A percentile compares a stretch with the other conserved stretches of the same genome.
Conservation (phyloP, 768 basidiomycete species). For the Leccinellum albellum region DNA sequence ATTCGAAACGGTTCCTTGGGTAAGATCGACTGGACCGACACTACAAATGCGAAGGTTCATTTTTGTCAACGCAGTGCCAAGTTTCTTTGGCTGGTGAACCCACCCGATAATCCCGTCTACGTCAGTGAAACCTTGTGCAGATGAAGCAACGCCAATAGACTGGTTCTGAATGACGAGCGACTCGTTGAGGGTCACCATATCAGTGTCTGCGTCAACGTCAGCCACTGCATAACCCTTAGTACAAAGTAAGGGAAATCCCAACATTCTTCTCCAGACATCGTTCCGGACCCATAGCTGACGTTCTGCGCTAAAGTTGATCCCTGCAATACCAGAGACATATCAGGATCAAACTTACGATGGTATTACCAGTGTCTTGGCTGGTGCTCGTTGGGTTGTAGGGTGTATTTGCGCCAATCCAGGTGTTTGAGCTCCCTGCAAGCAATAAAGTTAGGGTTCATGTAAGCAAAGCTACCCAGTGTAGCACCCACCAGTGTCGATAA, state of each 20-base stretch:
- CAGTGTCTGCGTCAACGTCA: slow-evolving; percentile 36
- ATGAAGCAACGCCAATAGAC: slow-evolving; percentile 45
- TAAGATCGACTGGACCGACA: slow-evolving; percentile 51
- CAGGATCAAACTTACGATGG: slow-evolving; percentile 28
- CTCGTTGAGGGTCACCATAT: slow-evolving; percentile 41
- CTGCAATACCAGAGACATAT: background rate
- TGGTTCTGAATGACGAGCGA: slow-evolving; percentile 44
- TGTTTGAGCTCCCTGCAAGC: slow-evolving; percentile 42
- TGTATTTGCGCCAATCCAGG: slow-evolving; percentile 53
- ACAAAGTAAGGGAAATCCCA: slow-evolving; percentile 1
- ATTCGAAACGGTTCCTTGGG: slow-evolving; percentile 39
- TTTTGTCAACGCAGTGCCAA: background rate
- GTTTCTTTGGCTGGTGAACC: background rate
- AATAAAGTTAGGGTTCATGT: background rate
- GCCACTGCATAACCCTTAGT: background rate
- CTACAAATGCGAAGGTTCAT: slow-evolving; percentile 18
- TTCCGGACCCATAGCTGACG: slow-evolving; percentile 53
- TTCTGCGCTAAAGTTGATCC: slow-evolving; percentile 29
- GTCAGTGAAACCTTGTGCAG: slow-evolving; percentile 40
- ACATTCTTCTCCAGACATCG: slow-evolving; percentile 53
- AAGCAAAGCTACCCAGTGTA: background rate
- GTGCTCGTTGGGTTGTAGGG: slow-evolving; percentile 45
- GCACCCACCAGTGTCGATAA: slow-evolving; percentile 53
- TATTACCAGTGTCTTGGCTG: slow-evolving; percentile 38
- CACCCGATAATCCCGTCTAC: slow-evolving; percentile 55